Evolutionary conservation across 2,329 filamentous ascomycete genomes (phyloP), one percentile per base, ranked within the genome.

Genomic region (Phoma herbarum): DNA sequence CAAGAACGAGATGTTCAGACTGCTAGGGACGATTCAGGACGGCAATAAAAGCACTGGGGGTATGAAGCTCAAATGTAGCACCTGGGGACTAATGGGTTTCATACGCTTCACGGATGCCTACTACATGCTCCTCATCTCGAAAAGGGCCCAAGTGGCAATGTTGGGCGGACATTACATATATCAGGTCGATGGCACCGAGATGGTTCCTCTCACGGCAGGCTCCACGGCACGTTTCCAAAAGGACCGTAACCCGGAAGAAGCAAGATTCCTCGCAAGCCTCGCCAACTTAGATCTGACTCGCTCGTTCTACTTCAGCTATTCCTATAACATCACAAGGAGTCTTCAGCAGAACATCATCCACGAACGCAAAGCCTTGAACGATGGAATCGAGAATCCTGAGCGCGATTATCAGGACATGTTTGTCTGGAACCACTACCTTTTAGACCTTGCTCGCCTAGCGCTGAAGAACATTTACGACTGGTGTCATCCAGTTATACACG

Each of bases 271-370:
- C 31, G 85, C 87, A 25, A 98, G 97, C 51, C 83, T 99, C 43
- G 93, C 91, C 74, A 96, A 96, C 66, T 83, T 99, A 29, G 95
- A 99, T 75, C 80, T 99, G 60, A 93, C 90, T 0, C 86, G 90
- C 56, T 96, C 91, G 0, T 99, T 99, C 76, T 99, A 99, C 78
- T 99, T 97, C 81, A 97, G 94, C 80, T 97, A 97, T 75, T 96
- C 94, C 0, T 99, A 99, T 79, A 92, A 99, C 74, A 90, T 98
- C 66, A 99, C 95, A 0, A 87, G 89, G 52, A 96, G 93, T 1
- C 81, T 99, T 45, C 95, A 99, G 75, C 88, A 94, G 71, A 99
- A 99, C 70, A 93, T 99, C 60, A 89, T 88, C 20, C 85, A 88
- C 29, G 93, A 97, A 77, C 86, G 95, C 37, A 83, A 86, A 47